phyloP scores from a whole-genome alignment of 306 rosid species.

The Canavalia gladiata region DNA sequence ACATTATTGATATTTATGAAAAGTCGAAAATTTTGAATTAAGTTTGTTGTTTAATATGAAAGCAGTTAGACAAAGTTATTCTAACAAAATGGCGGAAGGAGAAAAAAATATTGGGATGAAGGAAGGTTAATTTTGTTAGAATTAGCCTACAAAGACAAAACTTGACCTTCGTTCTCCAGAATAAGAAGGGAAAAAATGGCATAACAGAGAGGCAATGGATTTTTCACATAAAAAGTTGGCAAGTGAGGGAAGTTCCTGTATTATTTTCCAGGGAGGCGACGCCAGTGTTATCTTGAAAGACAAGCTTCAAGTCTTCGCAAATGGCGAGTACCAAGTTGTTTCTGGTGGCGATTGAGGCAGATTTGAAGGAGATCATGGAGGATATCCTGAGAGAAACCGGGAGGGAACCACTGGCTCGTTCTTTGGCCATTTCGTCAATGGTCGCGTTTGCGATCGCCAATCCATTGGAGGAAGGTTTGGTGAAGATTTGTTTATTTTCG shows the following conservation, averaged over 20 bases:
- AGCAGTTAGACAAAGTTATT: too few species aligned
- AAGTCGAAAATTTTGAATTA: neutral
- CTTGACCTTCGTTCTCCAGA: neutral
- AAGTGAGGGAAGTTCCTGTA: neutral
- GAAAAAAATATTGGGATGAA: neutral
- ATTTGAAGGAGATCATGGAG: constrained; percentile 25
- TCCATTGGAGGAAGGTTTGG: constrained; percentile 7
- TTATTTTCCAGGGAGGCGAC: constrained; percentile 1
- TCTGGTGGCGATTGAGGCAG: constrained; percentile 24
- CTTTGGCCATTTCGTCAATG: neutral
- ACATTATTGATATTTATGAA: neutral
- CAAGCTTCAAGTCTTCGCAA: constrained; percentile 60
- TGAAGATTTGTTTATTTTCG: neutral
- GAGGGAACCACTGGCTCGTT: constrained; percentile 13
- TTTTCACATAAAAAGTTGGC: constrained; percentile 21
- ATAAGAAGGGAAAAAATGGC: neutral
- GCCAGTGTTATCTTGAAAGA: constrained; percentile 33
- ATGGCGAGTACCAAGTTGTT: constrained; percentile 1
- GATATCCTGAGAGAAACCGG: constrained; percentile 37
- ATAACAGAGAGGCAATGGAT: neutral
- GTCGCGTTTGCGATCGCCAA: neutral
- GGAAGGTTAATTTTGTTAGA: neutral
- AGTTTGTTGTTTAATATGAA: neutral
- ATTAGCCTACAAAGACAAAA: neutral
- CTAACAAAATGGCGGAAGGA: neutral